Conservation (phyloP, 371 early-diverging fungal genomes). For the Nematocida minor region DNA sequence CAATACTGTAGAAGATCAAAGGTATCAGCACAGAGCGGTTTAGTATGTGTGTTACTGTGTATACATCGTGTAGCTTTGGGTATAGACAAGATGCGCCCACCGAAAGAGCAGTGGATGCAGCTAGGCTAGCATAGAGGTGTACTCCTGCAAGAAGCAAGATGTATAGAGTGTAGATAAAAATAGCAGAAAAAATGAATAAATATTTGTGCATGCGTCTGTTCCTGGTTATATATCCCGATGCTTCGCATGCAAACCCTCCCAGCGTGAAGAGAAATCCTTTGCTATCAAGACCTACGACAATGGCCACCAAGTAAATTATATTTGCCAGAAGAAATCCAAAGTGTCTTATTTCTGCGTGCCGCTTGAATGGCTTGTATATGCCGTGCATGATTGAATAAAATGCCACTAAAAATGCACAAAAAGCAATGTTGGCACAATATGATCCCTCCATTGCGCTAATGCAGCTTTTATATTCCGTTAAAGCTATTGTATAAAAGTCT, state of each 20-base stretch:
- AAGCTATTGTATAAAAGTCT: not conserved
- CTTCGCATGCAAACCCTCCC: not conserved
- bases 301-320: not conserved
- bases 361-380: not conserved
- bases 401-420: not conserved
- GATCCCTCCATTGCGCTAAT: not conserved
- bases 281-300: not conserved
- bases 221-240: not conserved
- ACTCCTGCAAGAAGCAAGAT: not conserved
- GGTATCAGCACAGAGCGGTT: not conserved
- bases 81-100: not conserved
- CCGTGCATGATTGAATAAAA: not conserved
- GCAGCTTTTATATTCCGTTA: not conserved
- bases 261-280: not conserved
- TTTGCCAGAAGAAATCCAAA: not conserved
- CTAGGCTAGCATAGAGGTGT: not conserved
- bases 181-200: not conserved
- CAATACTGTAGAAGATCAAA: too few relatives aligned
- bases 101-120: not conserved
- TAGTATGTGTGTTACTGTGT: not conserved
- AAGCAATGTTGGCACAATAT: not conserved
- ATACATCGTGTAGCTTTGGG: not conserved
- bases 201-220: not conserved
- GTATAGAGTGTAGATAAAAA: not conserved
- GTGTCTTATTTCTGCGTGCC: not conserved